Evolutionary conservation across 768 basidiomycete genomes (phyloP).

Genomic region (Mrakia gelida): DNA sequence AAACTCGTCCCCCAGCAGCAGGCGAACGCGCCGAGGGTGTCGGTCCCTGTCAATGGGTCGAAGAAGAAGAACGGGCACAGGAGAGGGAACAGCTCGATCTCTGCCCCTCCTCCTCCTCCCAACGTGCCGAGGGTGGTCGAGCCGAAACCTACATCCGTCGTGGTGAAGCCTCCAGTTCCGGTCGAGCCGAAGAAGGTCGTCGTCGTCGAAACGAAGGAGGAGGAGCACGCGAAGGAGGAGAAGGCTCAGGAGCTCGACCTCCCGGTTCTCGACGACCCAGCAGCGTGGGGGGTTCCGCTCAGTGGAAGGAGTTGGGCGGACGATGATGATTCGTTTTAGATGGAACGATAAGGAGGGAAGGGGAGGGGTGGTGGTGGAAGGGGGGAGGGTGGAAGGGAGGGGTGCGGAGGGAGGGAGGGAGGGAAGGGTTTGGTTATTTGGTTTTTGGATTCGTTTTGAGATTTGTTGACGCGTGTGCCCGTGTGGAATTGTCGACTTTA

Average conservation of each 20-base stretch:
- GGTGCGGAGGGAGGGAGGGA: neutral
- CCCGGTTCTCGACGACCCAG: neutral
- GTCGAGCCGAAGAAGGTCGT: neutral
- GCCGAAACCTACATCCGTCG: no score
- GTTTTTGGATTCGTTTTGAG: no score
- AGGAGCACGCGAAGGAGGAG: neutral
- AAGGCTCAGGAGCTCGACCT: neutral
- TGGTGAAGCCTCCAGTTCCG: no score
- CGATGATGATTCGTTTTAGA: slow-evolving; percentile 17
- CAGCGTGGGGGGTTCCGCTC: neutral
- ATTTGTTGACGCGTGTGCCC: no score
- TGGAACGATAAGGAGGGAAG: neutral
- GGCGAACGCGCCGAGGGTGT: neutral
- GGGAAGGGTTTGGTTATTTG: neutral
- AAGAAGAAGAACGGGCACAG: neutral
- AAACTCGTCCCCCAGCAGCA: neutral
- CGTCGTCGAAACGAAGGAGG: neutral
- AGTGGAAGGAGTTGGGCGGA: slow-evolving; percentile 23
- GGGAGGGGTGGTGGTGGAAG: no score
- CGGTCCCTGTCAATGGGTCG: neutral
- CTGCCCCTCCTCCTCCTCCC: no score
- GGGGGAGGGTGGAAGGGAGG: neutral
- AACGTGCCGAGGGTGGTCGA: no score
- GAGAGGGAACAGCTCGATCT: neutral
- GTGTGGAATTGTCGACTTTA: no score